Base-by-base conservation (phyloP, 805 yeast genomes). In the Starmerella bombicola region DNA sequence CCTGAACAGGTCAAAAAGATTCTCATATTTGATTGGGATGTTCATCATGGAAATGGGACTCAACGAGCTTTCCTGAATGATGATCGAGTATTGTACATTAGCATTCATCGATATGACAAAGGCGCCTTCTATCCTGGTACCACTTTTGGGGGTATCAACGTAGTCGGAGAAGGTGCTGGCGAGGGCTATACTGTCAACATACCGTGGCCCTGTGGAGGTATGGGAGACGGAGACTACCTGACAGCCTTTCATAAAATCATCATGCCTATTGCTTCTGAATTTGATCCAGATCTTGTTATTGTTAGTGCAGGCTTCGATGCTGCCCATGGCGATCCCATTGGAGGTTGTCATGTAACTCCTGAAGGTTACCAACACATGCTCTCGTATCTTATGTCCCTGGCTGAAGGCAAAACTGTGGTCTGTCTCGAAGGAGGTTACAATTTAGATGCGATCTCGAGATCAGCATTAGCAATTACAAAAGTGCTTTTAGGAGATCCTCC, bases 1-100 rank as follows among this genome's bases (percentile, higher is more conserved):
- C 95, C 96, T 0, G 96, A 88, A 54, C 72, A 83, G 20, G 93
- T 88, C 5, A 68, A 93, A 47, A 73, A 73, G 51, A 82, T 91
- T 30, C 74, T 84, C 42, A 77, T 91, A 44, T 55, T 86, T 18
- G 99, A 91, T 60, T 91, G 99, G 99, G 99, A 91, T 61, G 85
- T 91, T 35, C 99, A 91, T 61, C 99, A 91, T 60, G 99, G 99
- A 20, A 91, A 91, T 60, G 99, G 99, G 30, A 91, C 99, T 1
- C 98, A 91, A 60, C 79, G 80, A 57, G 84, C 93, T 2, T 91
- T 91, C 52, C 74, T 74, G 50, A 73, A 82, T 48, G 95, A 91
- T 56, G 93, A 93, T 21, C 67, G 93, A 41, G 96, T 91, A 7
- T 67, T 91, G 26, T 91, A 91, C 60, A 75, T 91, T 33, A 86